phyloP scores from a whole-genome alignment of 495 filamentous ascomycete genomes.

The Aspergillus incahuasiensis region DNA sequence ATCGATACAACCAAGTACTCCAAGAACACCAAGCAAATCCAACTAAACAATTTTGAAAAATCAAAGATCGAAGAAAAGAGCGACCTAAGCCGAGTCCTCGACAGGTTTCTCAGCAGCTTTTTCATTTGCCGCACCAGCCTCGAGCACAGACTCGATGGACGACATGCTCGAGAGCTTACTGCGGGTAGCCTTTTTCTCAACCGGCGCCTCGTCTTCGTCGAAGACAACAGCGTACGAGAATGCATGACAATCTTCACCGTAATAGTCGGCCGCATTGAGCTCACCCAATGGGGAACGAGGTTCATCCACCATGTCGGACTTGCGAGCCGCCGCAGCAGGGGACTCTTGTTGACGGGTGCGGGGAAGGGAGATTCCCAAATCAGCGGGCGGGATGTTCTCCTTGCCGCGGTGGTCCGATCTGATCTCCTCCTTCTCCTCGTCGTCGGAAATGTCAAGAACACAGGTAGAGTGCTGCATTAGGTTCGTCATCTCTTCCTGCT shows the following conservation, averaged over 20 bases:
- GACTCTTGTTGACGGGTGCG: slow-evolving; percentile 26
- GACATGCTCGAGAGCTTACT: slow-evolving; percentile 23
- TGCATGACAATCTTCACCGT: slow-evolving; percentile 61
- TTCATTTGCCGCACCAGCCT: slow-evolving; percentile 19
- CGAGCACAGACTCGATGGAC: slow-evolving; percentile 32
- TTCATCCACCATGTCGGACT: slow-evolving; percentile 42
- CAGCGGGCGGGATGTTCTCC: slow-evolving; percentile 73
- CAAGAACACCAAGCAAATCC: neutral
- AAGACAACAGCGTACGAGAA: slow-evolving; percentile 54
- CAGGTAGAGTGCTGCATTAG: slow-evolving; percentile 85
- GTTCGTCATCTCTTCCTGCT: slow-evolving; percentile 83
- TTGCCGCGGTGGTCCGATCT: slow-evolving; percentile 62
- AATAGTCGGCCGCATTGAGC: slow-evolving; percentile 68
- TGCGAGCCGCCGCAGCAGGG: slow-evolving; percentile 26
- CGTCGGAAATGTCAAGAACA: slow-evolving; percentile 73
- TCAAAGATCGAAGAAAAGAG: neutral
- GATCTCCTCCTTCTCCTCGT: slow-evolving; percentile 38
- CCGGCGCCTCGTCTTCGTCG: slow-evolving; percentile 32
- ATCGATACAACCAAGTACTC: slow-evolving; percentile 2
- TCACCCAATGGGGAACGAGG: slow-evolving; percentile 66
- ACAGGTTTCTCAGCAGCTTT: slow-evolving; percentile 44
- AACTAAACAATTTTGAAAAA: no score
- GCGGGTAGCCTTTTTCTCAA: slow-evolving; percentile 21
- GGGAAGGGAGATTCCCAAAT: slow-evolving; percentile 33
- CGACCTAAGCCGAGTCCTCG: neutral